Percentiles rank a stretch among this genome's conserved stretches.
Evolutionary conservation across 345 rosid species (phyloP).

Genomic region (Rhodamnia rubescens): DNA sequence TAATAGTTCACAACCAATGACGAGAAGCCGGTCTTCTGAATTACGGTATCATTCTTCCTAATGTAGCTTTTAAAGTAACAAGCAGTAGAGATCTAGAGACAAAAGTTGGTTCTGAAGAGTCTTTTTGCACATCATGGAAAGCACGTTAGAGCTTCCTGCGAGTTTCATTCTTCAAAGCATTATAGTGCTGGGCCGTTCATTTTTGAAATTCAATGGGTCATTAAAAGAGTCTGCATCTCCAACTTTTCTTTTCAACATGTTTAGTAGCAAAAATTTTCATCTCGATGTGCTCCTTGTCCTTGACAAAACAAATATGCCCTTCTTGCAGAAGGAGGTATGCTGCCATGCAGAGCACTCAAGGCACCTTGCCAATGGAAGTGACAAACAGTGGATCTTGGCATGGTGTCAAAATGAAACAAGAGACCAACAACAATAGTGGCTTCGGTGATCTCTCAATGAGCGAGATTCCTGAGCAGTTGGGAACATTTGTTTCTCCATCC

Average conservation of each 20-base stretch:
- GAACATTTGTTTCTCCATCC: conserved; percentile 36
- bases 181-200: neutral
- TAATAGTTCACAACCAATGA: conserved; percentile 67
- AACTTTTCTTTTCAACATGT: neutral
- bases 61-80: neutral
- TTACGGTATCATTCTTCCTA: conserved; percentile 27
- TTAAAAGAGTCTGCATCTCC: neutral
- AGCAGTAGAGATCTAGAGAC: neutral
- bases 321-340: conserved; percentile 52
- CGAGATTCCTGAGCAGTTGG: conserved; percentile 28
- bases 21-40: conserved; percentile 71
- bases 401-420: conserved; percentile 25
- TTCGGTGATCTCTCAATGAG: conserved; percentile 14
- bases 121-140: neutral
- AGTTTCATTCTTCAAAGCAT: neutral
- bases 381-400: conserved; percentile 13
- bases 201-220: neutral
- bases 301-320: neutral
- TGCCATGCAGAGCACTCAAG: conserved; percentile 47
- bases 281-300: neutral
- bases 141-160: neutral
- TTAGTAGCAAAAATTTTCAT: neutral
- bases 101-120: neutral
- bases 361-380: conserved; percentile 23
- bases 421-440: conserved; percentile 19